Percentiles rank a stretch among this genome's conserved stretches.
phyloP scores from a whole-genome alignment of 306 rosid species.

The Dalbergia cochinchinensis region DNA sequence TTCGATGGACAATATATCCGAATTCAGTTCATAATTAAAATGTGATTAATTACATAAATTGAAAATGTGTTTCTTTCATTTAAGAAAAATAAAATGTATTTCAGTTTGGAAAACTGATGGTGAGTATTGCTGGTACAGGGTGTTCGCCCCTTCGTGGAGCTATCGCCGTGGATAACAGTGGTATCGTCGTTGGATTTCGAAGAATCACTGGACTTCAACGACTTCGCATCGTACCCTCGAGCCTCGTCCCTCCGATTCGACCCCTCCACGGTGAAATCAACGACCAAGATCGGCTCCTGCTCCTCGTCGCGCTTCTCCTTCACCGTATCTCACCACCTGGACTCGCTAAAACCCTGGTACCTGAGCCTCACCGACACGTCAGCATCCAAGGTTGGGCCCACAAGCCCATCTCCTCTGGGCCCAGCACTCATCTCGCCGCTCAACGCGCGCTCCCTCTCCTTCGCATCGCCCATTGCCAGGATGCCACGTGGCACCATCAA shows the following conservation, averaged over 20 bases:
- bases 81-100: too few relatives aligned
- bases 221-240: constrained; percentile 77
- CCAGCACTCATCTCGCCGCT: constrained; percentile 88
- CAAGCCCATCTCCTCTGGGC: constrained; percentile 60
- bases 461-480: constrained; percentile 85
- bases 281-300: constrained; percentile 81
- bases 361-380: constrained; percentile 87
- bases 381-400: constrained; percentile 87
- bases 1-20: too few relatives aligned
- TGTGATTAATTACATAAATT: neutral
- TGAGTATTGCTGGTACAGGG: constrained; percentile 64
- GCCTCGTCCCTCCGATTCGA: constrained; percentile 91
- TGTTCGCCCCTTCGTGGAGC: constrained; percentile 83
- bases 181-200: constrained; percentile 89
- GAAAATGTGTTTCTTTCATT: neutral
- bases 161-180: constrained; percentile 69
- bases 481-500: constrained; percentile 61
- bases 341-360: constrained; percentile 96
- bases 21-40: too few relatives aligned
- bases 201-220: constrained; percentile 73
- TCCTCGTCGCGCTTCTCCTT: constrained; percentile 96
- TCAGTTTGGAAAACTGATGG: neutral
- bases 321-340: constrained; percentile 87
- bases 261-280: constrained; percentile 59
- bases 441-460: constrained; percentile 90